Conservation (phyloP, 805 yeast species). For the Starmerella sp. region DNA sequence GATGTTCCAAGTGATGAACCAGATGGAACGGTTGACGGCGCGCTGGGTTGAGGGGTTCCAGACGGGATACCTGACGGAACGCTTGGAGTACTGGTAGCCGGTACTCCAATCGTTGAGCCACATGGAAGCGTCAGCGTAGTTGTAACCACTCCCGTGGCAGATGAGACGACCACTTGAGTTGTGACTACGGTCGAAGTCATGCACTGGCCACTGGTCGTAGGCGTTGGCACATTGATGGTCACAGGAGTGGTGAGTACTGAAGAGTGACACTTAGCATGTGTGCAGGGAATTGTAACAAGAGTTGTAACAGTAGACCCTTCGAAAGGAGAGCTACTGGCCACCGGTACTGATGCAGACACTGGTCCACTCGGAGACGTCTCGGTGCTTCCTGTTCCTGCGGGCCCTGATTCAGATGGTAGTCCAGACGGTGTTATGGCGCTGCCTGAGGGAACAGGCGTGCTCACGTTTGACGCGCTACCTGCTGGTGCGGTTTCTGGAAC, state of each 20-base stretch:
- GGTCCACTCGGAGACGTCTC: no score
- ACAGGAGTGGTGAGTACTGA: neutral
- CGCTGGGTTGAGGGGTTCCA: neutral
- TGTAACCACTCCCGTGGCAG: slow-evolving; percentile 4
- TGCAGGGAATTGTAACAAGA: slow-evolving; percentile 14
- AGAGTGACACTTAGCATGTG: slow-evolving; percentile 7
- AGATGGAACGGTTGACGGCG: neutral
- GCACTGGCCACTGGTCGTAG: neutral
- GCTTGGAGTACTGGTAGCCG: neutral
- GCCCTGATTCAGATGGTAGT: no score
- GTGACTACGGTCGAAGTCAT: neutral
- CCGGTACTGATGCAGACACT: no score
- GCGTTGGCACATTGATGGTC: neutral
- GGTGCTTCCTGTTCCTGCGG: no score
- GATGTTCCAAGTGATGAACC: neutral
- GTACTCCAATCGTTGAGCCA: neutral
- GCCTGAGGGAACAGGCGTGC: no score
- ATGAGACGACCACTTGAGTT: neutral
- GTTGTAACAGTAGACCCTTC: neutral
- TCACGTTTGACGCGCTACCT: no score
- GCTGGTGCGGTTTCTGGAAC: no score
- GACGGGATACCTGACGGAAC: neutral
- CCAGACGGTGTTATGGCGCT: no score
- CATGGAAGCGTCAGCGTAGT: slow-evolving; percentile 18
- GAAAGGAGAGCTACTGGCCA: no score